These are phyloP conservation scores for Rhytidhysteron rufulum DNA, from an alignment of 2,329 filamentous ascomycete genomes.

Conservation along the genomic window DNA sequence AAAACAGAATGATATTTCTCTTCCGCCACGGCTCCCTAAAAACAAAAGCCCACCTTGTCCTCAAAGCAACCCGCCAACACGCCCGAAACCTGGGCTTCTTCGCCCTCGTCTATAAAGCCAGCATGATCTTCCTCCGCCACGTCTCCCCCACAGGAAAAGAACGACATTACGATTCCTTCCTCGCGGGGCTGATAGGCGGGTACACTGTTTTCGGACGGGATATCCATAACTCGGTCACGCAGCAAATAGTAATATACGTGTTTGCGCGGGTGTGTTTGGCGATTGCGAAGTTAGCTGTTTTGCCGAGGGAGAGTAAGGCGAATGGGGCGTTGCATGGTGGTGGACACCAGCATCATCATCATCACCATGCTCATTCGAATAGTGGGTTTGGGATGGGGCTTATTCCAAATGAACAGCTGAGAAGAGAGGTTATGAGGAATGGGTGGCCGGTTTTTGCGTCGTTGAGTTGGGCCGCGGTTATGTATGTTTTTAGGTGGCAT, in stretches of 20 bases:
- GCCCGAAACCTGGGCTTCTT: conserved; percentile 90
- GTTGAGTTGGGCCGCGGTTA: conserved; percentile 86
- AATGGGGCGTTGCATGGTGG: conserved; percentile 23
- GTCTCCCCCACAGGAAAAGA: conserved; percentile 49
- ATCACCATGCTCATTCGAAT: too few relatives aligned
- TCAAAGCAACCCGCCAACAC: conserved; percentile 84
- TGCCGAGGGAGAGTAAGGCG: conserved; percentile 46
- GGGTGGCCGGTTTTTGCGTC: conserved; percentile 93
- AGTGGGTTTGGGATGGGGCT: conserved; percentile 39
- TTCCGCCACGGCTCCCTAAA: conserved; percentile 80
- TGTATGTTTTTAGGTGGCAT: conserved; percentile 92
- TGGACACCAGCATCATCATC: too few relatives aligned
- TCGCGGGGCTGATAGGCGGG: conserved; percentile 83
- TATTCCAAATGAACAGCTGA: conserved; percentile 33
- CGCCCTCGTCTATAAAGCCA: conserved; percentile 82
- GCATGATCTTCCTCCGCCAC: conserved; percentile 70
- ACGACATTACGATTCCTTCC: conserved; percentile 76
- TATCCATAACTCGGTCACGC: conserved; percentile 73
- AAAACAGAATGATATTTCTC: conserved; percentile 83
- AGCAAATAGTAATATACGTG: conserved; percentile 98
- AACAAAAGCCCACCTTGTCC: conserved; percentile 72
- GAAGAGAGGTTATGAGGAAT: conserved; percentile 48
- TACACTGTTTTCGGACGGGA: conserved; percentile 90
- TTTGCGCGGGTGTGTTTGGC: conserved; percentile 88
- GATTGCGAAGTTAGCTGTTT: conserved; percentile 76